Percentiles rank a stretch among this genome's conserved stretches.
phyloP scores from a whole-genome alignment of 192 early-diverging fungal species.

The Jimgerdemannia lactiflua region DNA sequence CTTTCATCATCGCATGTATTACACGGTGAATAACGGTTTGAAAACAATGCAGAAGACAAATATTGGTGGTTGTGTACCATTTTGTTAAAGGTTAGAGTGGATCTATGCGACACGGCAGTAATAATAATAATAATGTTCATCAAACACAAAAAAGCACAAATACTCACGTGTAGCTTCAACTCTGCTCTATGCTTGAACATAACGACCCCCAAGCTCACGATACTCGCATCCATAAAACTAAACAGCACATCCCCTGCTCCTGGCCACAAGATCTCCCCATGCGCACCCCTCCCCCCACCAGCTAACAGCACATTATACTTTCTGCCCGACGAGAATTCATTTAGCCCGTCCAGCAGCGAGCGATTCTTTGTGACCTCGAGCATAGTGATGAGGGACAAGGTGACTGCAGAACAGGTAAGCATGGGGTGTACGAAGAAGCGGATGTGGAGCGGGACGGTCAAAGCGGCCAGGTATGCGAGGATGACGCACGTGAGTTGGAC shows the following conservation, averaged over 20 bases:
- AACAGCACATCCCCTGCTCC: constrained; percentile 21
- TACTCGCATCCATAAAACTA: constrained; percentile 15
- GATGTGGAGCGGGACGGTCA: constrained; percentile 2
- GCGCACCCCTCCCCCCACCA: not conserved
- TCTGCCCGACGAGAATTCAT: constrained; percentile 5
- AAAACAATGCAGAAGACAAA: not conserved
- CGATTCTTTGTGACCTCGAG: constrained; percentile 8
- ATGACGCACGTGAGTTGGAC: constrained; percentile 5
- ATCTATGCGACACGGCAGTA: not conserved
- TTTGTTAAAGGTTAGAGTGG: not conserved
- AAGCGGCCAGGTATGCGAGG: constrained; percentile 3
- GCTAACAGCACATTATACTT: not conserved
- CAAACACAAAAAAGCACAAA: not conserved
- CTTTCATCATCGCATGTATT: not conserved
- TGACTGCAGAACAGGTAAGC: constrained; percentile 11
- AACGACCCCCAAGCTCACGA: constrained; percentile 14
- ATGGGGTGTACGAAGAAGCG: constrained; percentile 14
- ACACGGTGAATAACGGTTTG: no score
- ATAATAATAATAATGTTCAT: not conserved
- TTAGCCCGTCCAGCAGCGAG: not conserved
- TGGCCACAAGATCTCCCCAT: constrained; percentile 14
- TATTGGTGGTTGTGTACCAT: not conserved
- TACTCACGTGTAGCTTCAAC: constrained; percentile 6
- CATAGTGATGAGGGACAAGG: constrained; percentile 6
- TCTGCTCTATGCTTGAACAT: constrained; percentile 8